Evolutionary conservation across 202 grass and related monocot genomes (phyloP), one percentile per base, ranked within the genome.

Genomic region (Schoenoplectus triqueter): DNA sequence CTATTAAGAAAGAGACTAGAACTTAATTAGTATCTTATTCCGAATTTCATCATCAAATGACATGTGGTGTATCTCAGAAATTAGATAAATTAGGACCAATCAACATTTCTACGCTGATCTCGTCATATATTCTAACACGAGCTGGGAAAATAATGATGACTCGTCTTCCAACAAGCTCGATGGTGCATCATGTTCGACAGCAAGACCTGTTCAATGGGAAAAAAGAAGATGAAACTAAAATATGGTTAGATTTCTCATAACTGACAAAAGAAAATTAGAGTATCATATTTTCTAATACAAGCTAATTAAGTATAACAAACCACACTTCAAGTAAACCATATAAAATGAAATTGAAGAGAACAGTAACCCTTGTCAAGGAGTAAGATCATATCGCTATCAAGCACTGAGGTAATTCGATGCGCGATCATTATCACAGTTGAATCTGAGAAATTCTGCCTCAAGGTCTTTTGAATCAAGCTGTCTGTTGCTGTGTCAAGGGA

Each of bases 401-500:
- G 95, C 48, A 95, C 92, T 3, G 91, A 98, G 51, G 95, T 98
- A 64, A 98, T 92, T 60, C 95, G 59, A 80, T 95, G 95, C 8
- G 95, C 95, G 9, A 98, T 92, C 0, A 88, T 93, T 83, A 98
- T 90, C 70, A 95, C 91, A 0, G 91, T 98, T 8, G 91, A 90
- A 9, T 98, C 87, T 3, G 92, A 88, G 65, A 98, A 98, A 6
- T 98, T 90, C 66, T 90, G 88, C 57, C 92, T 84, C 21, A 98
- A 85, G 15, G 92, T 95, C 63, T 86, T 95, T 84, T 98, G 95
- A 13, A 98, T 98, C 87, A 95, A 51, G 73, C 85, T 95, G 44
- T 95, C 89, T 0, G 95, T 98, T 7, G 91, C 91, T 3, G 95
- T 93, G 56, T 98, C 95, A n/a, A 98, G 91, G 2, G 92, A 98